Conservation (phyloP, 371 early-diverging fungal genomes). For the Mortierella sp. region DNA sequence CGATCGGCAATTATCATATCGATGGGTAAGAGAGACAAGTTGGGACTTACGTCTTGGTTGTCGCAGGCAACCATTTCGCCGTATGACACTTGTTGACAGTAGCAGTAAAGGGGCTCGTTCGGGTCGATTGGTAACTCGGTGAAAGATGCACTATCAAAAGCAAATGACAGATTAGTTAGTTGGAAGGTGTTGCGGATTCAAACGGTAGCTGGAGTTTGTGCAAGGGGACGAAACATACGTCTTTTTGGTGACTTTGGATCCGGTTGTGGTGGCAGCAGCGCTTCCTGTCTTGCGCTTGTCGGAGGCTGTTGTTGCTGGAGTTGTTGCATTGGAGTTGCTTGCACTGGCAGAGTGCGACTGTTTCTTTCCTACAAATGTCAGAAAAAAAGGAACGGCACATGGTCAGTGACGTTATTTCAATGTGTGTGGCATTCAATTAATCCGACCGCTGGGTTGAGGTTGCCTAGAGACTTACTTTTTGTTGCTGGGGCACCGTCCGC, state of each 20-base stretch:
- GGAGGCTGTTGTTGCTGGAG: slow-evolving; percentile 22
- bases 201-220: not conserved
- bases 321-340: slow-evolving; percentile 23
- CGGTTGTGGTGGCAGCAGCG: slow-evolving; percentile 13
- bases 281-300: slow-evolving; percentile 47
- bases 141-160: slow-evolving; percentile 38
- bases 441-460: not conserved
- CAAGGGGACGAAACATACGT: slow-evolving; percentile 29
- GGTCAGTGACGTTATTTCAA: not conserved
- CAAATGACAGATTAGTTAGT: not conserved
- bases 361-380: slow-evolving; percentile 32
- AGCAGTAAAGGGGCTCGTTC: slow-evolving; percentile 96
- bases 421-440: not conserved
- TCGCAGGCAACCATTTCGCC: slow-evolving; percentile 99
- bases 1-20: not conserved
- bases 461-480: slow-evolving; percentile 30
- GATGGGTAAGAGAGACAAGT: not conserved
- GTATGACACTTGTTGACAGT: slow-evolving; percentile 94
- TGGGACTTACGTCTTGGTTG: slow-evolving; percentile 79
- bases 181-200: not conserved
- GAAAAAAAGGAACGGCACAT: not conserved
- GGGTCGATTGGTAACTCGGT: slow-evolving; percentile 91
- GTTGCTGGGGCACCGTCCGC: slow-evolving; percentile 39
- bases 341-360: slow-evolving; percentile 24
- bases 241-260: slow-evolving; percentile 48